phyloP scores from a whole-genome alignment of 163 green algal species.

The Prototheca cutis region DNA sequence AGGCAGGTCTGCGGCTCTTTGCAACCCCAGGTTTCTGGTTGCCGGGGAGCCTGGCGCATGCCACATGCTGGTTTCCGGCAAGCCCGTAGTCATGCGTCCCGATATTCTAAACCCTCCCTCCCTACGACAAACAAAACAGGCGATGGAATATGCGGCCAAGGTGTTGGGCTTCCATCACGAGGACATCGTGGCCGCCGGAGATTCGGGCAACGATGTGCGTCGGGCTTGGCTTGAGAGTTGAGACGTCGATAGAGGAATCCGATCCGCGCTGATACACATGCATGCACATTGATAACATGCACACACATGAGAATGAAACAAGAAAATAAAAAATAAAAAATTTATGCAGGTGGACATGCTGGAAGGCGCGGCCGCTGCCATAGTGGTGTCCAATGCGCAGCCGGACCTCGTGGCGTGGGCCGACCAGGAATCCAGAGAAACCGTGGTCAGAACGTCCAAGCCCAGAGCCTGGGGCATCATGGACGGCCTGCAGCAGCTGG shows the following conservation, averaged over 20 bases:
- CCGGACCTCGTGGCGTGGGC: slow-evolving; percentile 61
- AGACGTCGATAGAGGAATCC: too few relatives aligned
- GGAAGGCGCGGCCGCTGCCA: slow-evolving; percentile 36
- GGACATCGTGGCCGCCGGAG: slow-evolving; percentile 66
- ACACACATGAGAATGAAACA: too few relatives aligned
- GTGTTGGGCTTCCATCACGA: slow-evolving; percentile 41
- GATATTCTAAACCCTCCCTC: too few relatives aligned
- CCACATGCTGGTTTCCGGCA: too few relatives aligned
- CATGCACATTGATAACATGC: too few relatives aligned
- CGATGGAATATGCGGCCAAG: slow-evolving; percentile 55
- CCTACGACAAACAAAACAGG: not conserved
- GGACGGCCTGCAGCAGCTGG: slow-evolving; percentile 54
- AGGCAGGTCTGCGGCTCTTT: too few relatives aligned
- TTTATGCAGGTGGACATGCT: slow-evolving; percentile 74
- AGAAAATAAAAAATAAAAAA: too few relatives aligned
- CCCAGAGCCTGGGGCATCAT: slow-evolving; percentile 57
- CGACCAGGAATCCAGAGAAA: slow-evolving; percentile 1
- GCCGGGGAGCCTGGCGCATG: too few relatives aligned
- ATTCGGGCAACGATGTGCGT: slow-evolving; percentile 74
- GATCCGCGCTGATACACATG: too few relatives aligned
- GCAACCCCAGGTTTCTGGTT: too few relatives aligned
- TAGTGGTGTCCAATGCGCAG: slow-evolving; percentile 83
- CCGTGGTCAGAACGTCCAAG: slow-evolving; percentile 8
- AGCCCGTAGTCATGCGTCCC: too few relatives aligned
- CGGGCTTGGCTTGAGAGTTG: too few relatives aligned